phyloP scores from a whole-genome alignment of 2,329 filamentous ascomycete species.

The Diplodia scrobiculata region DNA sequence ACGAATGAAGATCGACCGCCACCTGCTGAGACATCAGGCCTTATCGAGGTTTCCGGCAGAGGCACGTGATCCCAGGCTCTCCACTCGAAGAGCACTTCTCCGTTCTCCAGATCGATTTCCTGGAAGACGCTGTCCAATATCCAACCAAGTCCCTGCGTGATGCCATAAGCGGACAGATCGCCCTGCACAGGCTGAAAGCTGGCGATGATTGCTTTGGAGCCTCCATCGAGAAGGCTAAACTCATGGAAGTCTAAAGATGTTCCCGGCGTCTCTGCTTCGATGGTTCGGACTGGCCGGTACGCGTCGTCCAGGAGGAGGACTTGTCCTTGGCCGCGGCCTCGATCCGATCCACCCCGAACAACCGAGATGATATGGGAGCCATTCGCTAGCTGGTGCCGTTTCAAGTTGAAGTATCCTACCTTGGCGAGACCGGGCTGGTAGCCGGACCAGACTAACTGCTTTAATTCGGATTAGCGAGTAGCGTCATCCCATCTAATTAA shows the following conservation, averaged over 20 bases:
- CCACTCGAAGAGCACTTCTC: conserved; percentile 59
- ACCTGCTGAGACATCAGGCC: neutral
- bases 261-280: conserved; percentile 42
- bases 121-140: conserved; percentile 50
- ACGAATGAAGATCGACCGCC: neutral
- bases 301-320: conserved; percentile 56
- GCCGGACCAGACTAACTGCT: conserved; percentile 53
- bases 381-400: conserved; percentile 41
- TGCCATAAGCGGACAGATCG: conserved; percentile 44
- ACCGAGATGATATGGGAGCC: conserved; percentile 55
- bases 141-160: conserved; percentile 40
- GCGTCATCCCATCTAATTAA: neutral
- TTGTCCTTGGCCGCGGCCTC: conserved; percentile 56
- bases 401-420: neutral
- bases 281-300: conserved; percentile 50
- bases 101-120: conserved; percentile 46
- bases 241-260: conserved; percentile 53
- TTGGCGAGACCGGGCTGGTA: conserved; percentile 54
- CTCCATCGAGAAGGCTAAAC: conserved; percentile 51
- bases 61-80: conserved; percentile 58
- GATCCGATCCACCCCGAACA: conserved; percentile 56
- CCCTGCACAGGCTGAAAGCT: conserved; percentile 44
- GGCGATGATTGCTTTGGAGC: conserved; percentile 46
- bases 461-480: neutral
- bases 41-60: conserved; percentile 32